phyloP scores from a whole-genome alignment of 805 yeast species.

The Yarrowia bubula region DNA sequence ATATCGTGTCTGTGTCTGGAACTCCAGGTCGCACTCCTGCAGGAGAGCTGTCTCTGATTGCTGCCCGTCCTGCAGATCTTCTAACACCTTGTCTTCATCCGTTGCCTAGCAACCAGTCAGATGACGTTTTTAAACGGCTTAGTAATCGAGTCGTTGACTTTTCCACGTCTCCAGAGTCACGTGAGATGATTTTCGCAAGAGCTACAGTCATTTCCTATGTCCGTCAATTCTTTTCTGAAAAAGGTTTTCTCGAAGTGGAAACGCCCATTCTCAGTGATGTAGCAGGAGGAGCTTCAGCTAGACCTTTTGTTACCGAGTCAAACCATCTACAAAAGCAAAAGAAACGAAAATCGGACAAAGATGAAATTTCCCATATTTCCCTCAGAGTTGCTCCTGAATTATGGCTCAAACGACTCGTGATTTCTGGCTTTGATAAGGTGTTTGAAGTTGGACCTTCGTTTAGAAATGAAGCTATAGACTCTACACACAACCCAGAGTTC shows the following conservation, averaged over 20 bases:
- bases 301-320: constrained; percentile 68
- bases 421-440: constrained; percentile 81
- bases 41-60: constrained; percentile 74
- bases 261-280: constrained; percentile 75
- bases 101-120: constrained; percentile 61
- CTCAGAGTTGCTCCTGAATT: constrained; percentile 92
- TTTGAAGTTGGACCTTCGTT: constrained; percentile 79
- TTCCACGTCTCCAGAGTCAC: constrained; percentile 54
- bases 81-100: constrained; percentile 70
- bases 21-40: constrained; percentile 69
- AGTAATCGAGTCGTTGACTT: constrained; percentile 73
- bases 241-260: constrained; percentile 73
- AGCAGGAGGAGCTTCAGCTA: constrained; percentile 88
- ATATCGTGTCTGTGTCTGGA: constrained; percentile 65
- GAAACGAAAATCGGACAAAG: constrained; percentile 19
- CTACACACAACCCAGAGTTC: constrained; percentile 93
- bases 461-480: constrained; percentile 90
- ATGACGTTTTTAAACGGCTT: constrained; percentile 48
- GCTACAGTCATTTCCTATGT: constrained; percentile 55
- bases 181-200: constrained; percentile 50
- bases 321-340: constrained; percentile 27
- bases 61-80: constrained; percentile 49
- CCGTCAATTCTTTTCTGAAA: constrained; percentile 53
- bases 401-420: constrained; percentile 81
- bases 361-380: constrained; percentile 44